phyloP scores from a whole-genome alignment of 805 yeast genomes.

The Candida yuanshanica region DNA sequence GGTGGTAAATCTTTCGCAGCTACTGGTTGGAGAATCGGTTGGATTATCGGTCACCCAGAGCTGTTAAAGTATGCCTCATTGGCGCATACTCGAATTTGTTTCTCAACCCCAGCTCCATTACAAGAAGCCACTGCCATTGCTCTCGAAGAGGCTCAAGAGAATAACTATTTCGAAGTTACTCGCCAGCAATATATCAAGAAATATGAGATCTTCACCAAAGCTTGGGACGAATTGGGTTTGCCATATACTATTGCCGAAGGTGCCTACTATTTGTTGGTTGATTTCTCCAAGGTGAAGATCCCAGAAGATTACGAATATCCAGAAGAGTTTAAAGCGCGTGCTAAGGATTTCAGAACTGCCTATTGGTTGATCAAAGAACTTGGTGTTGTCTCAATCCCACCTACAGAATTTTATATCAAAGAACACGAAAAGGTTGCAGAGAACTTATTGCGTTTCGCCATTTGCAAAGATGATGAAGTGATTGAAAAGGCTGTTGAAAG shows the following conservation, averaged over 20 bases:
- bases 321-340: slow-evolving; percentile 55
- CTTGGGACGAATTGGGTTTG: slow-evolving; percentile 80
- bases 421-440: slow-evolving; percentile 73
- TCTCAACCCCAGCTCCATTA: slow-evolving; percentile 83
- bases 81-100: slow-evolving; percentile 94
- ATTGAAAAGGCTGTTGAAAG: slow-evolving; percentile 78
- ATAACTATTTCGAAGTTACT: slow-evolving; percentile 65
- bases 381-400: slow-evolving; percentile 96
- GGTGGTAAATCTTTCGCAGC: slow-evolving; percentile 99
- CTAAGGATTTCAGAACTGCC: slow-evolving; percentile 82
- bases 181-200: slow-evolving; percentile 64
- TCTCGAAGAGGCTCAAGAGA: slow-evolving; percentile 51
- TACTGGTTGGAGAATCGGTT: slow-evolving; percentile 98
- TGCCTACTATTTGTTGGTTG: slow-evolving; percentile 87
- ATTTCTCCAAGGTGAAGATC: slow-evolving; percentile 73
- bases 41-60: slow-evolving; percentile 86
- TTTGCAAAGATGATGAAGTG: slow-evolving; percentile 84
- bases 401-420: slow-evolving; percentile 83
- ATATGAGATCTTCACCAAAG: slow-evolving; percentile 64
- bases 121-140: slow-evolving; percentile 91
- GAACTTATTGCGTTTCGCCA: slow-evolving; percentile 86
- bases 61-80: slow-evolving; percentile 73
- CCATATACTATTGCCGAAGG: slow-evolving; percentile 93
- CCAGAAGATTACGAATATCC: slow-evolving; percentile 75
- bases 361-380: slow-evolving; percentile 90